A percentile compares a stretch with the other conserved stretches of the same genome.
Evolutionary conservation across 1,139 yeast genomes (phyloP).

Genomic region (Sugiyamaella novakii): DNA sequence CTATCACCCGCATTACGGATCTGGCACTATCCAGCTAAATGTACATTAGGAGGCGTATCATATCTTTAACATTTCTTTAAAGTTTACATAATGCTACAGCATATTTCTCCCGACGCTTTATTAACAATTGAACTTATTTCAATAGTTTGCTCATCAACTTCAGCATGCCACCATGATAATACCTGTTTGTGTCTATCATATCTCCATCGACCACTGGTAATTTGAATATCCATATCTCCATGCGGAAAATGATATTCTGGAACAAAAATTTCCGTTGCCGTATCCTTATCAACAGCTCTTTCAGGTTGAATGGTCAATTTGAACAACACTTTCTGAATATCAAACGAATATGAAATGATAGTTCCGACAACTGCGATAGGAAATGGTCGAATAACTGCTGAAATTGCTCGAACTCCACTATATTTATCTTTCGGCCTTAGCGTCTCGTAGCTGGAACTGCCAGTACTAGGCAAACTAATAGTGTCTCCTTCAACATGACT

Average conservation of each 20-base stretch:
- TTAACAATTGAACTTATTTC: conserved; percentile 22
- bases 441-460: background rate
- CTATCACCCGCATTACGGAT: too few relatives aligned
- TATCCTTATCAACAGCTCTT: conserved; percentile 24
- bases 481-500: background rate
- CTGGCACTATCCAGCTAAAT: too few relatives aligned
- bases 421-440: background rate
- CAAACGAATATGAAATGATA: conserved; percentile 56
- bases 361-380: conserved; percentile 62
- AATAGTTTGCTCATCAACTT: conserved; percentile 42
- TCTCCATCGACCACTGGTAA: conserved; percentile 58
- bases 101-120: conserved; percentile 9
- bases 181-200: conserved; percentile 56
- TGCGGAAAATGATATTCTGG: conserved; percentile 70
- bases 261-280: conserved; percentile 62
- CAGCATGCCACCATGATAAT: conserved; percentile 70
- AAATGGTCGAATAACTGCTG: conserved; percentile 74
- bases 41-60: too few relatives aligned
- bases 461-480: background rate
- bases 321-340: conserved; percentile 52
- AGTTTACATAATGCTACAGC: conserved; percentile 16
- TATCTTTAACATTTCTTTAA: too few relatives aligned
- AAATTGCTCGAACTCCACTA: conserved; percentile 53
- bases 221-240: conserved; percentile 44
- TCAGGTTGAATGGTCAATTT: conserved; percentile 47